phyloP scores from a whole-genome alignment of 768 basidiomycete species.

The Leccinum obscurum region DNA sequence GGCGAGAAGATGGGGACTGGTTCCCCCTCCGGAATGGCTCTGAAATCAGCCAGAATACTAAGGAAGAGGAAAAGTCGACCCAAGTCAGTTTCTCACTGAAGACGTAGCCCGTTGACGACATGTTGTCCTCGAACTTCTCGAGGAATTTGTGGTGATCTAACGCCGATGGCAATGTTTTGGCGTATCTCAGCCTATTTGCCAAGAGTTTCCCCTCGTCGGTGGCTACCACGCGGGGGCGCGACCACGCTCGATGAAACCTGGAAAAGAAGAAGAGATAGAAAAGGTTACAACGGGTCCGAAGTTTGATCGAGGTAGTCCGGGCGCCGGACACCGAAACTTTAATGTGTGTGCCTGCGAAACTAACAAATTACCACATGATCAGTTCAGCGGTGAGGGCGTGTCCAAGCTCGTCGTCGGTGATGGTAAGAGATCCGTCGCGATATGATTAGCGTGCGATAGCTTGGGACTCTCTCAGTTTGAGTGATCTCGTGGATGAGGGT shows the following conservation, averaged over 20 bases:
- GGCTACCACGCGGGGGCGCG: conserved; percentile 30
- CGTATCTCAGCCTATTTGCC: conserved; percentile 20
- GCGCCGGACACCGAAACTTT: too few relatives aligned
- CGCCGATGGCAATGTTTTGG: conserved; percentile 13
- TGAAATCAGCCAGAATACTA: conserved; percentile 28
- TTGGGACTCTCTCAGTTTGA: conserved; percentile 30
- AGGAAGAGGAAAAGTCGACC: conserved; percentile 35
- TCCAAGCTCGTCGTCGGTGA: conserved; percentile 2
- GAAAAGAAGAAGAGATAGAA: neutral
- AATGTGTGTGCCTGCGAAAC: too few relatives aligned
- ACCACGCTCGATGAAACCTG: conserved; percentile 30
- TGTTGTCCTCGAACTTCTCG: conserved; percentile 11
- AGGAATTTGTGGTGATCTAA: conserved; percentile 18
- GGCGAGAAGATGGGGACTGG: conserved; percentile 15
- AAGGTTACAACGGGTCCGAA: neutral
- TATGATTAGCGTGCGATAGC: conserved; percentile 18
- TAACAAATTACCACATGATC: too few relatives aligned
- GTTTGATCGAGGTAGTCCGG: neutral
- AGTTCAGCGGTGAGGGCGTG: too few relatives aligned
- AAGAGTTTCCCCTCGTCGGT: conserved; percentile 23
- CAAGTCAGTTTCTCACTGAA: conserved; percentile 29
- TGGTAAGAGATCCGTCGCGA: conserved; percentile 26
- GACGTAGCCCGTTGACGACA: conserved; percentile 29
- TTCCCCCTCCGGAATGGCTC: conserved; percentile 26
- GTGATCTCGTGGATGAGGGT: conserved; percentile 27